Conservation (phyloP, 768 basidiomycete genomes). For the Pholiota conissans region DNA sequence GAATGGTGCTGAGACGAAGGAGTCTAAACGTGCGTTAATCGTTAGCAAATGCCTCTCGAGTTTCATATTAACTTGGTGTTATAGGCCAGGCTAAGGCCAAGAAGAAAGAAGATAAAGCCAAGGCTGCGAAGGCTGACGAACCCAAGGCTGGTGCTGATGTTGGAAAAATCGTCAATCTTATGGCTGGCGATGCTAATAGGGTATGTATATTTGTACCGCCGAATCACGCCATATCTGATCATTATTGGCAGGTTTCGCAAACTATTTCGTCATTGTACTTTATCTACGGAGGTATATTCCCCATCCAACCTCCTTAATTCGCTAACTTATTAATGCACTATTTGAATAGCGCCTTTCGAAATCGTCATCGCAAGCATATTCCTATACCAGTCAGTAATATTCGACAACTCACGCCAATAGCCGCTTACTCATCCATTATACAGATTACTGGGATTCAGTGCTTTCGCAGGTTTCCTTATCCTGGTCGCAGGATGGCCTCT, state of each 20-base stretch:
- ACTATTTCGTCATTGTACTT: slow-evolving; percentile 59
- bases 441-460: slow-evolving; percentile 65
- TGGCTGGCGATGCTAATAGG: slow-evolving; percentile 76
- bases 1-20: slow-evolving; percentile 28
- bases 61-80: not conserved
- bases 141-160: slow-evolving; percentile 80
- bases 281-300: slow-evolving; percentile 58
- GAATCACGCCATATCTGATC: too few relatives aligned
- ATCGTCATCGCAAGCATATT: slow-evolving; percentile 71
- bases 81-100: slow-evolving; percentile 32
- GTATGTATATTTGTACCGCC: too few relatives aligned
- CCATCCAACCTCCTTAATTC: not conserved
- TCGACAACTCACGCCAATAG: too few relatives aligned
- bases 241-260: slow-evolving; percentile 41
- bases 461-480: slow-evolving; percentile 76
- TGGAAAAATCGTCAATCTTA: slow-evolving; percentile 89
- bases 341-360: too few relatives aligned
- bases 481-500: slow-evolving; percentile 68
- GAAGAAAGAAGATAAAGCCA: slow-evolving; percentile 38
- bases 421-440: too few relatives aligned
- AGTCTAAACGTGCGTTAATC: slow-evolving; percentile 19
- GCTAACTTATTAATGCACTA: slow-evolving; percentile 50
- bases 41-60: not conserved
- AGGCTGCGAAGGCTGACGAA: slow-evolving; percentile 44
- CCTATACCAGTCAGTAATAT: slow-evolving; percentile 67